phyloP scores from a whole-genome alignment of 192 early-diverging fungal species.

The Entomortierella beljakovae region DNA sequence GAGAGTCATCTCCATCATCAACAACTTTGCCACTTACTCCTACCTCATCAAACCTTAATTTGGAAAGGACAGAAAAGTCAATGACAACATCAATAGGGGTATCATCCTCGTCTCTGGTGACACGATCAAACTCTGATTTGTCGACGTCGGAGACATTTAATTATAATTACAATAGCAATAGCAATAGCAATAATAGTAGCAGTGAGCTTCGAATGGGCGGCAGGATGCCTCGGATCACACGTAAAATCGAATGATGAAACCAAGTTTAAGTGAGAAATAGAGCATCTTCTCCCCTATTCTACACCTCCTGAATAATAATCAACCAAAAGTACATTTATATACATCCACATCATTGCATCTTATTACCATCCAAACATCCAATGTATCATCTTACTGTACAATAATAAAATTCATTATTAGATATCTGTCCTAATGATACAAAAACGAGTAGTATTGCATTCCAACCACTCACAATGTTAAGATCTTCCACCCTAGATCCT shows the following conservation, averaged over 20 bases:
- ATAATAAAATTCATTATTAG: no score
- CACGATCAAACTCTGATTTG: not conserved
- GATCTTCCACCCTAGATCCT: no score
- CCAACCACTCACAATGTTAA: no score
- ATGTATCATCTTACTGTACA: no score
- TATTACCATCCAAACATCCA: no score
- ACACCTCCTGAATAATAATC: not conserved
- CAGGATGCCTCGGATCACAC: constrained; percentile 7
- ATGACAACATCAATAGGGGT: no score
- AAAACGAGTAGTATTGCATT: no score
- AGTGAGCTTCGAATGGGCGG: constrained; percentile 20
- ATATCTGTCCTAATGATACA: no score
- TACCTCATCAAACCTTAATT: not conserved
- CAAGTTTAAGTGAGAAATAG: not conserved
- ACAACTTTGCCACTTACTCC: not conserved
- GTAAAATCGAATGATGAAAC: not conserved
- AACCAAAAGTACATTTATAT: no score
- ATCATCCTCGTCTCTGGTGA: no score
- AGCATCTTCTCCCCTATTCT: not conserved
- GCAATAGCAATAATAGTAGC: not conserved
- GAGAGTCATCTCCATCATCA: not conserved
- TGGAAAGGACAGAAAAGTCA: no score
- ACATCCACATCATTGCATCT: no score
- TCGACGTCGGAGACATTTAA: not conserved
- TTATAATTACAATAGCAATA: not conserved